These are phyloP conservation scores for Talaromyces atroroseus DNA, from an alignment of 2,329 filamentous ascomycete species.

Conservation along the genomic window DNA sequence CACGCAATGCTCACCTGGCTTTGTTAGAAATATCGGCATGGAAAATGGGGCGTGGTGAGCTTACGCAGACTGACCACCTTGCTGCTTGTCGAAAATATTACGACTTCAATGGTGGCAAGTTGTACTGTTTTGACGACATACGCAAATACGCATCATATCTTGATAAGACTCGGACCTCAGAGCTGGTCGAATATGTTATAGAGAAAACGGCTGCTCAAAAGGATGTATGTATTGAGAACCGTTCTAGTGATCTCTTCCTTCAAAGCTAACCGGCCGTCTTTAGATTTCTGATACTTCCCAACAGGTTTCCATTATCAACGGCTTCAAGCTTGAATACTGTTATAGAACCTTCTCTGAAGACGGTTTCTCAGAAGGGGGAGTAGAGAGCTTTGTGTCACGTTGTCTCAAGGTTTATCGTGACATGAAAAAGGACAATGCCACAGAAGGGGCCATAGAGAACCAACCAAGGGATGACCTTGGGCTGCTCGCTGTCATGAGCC, in stretches of 20 bases:
- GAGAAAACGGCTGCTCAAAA: constrained; percentile 17
- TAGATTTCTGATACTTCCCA: constrained; percentile 21
- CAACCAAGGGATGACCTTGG: constrained; percentile 41
- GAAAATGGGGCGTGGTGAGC: constrained; percentile 22
- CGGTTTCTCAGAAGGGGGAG: constrained; percentile 20
- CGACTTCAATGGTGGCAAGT: constrained; percentile 35
- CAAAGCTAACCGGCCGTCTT: background rate
- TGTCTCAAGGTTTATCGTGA: constrained; percentile 33
- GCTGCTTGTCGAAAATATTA: constrained; percentile 37
- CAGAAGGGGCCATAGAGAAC: constrained; percentile 36
- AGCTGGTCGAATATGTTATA: constrained; percentile 25
- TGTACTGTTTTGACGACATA: constrained; percentile 44
- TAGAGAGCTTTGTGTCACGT: constrained; percentile 34
- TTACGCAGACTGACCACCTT: constrained; percentile 29
- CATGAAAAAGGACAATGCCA: constrained; percentile 19
- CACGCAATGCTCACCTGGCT: constrained; percentile 39
- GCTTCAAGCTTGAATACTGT: constrained; percentile 40
- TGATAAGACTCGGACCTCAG: constrained; percentile 21
- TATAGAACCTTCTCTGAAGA: constrained; percentile 31
- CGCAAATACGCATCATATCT: constrained; percentile 29
- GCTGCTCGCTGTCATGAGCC: constrained; percentile 38
- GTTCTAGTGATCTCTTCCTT: background rate
- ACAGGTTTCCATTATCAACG: constrained; percentile 35
- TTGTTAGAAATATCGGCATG: constrained; percentile 27
- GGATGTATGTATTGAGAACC: constrained; percentile 19